Conservation (phyloP, 768 basidiomycete species). For the Tricholoma saponaceum region DNA sequence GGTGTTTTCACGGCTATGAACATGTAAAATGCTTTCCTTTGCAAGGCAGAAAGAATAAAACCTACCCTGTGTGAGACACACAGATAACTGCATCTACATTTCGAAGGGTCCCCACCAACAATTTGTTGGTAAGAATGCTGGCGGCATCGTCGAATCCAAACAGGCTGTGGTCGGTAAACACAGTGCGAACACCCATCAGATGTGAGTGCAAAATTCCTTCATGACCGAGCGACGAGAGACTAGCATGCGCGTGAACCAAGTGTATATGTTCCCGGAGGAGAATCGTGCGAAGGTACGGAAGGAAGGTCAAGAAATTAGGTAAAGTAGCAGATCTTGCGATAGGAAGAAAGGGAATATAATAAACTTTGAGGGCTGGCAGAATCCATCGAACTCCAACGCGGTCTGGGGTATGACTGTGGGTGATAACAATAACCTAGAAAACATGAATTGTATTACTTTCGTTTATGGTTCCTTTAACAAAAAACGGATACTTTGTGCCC, state of each 20-base stretch:
- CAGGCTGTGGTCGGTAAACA: slow-evolving; percentile 95
- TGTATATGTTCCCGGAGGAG: slow-evolving; percentile 82
- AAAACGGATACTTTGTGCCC: slow-evolving; percentile 72
- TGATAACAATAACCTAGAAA: slow-evolving; percentile 85
- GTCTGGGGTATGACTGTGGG: slow-evolving; percentile 84
- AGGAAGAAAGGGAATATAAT: slow-evolving; percentile 86
- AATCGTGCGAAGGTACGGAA: slow-evolving; percentile 90
- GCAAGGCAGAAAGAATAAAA: neutral
- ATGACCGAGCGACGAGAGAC: slow-evolving; percentile 85
- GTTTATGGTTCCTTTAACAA: neutral
- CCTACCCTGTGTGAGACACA: slow-evolving; percentile 94
- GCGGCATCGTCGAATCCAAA: slow-evolving; percentile 98
- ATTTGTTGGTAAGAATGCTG: slow-evolving; percentile 95
- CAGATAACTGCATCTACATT: slow-evolving; percentile 95
- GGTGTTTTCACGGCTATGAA: slow-evolving; percentile 91
- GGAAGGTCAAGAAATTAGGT: slow-evolving; percentile 88
- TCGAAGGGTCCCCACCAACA: slow-evolving; percentile 78
- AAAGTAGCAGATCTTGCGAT: slow-evolving; percentile 91
- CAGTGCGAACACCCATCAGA: slow-evolving; percentile 80
- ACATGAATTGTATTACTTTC: neutral
- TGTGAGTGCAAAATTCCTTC: slow-evolving; percentile 91
- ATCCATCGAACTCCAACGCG: slow-evolving; percentile 91
- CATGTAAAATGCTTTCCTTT: neutral
- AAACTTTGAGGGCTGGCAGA: slow-evolving; percentile 83
- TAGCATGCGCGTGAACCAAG: slow-evolving; percentile 89